Evolutionary conservation across 2,329 filamentous ascomycete genomes (phyloP).

Genomic region (Canariomyces notabilis): DNA sequence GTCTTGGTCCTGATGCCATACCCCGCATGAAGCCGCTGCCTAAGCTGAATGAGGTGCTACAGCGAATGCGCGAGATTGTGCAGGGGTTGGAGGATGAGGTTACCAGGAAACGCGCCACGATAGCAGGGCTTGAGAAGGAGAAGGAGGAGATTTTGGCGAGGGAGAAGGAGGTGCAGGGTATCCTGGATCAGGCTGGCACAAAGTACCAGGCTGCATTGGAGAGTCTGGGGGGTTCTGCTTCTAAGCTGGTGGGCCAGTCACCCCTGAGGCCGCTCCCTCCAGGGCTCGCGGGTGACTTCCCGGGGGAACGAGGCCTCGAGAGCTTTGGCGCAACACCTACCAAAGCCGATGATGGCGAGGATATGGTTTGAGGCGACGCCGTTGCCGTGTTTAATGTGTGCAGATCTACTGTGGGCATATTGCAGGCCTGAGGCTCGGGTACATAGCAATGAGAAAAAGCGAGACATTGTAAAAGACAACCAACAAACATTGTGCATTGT

Average conservation of each 20-base stretch:
- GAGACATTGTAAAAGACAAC: too few species aligned
- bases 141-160: slow-evolving; percentile 62
- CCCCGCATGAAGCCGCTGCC: slow-evolving; percentile 75
- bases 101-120: slow-evolving; percentile 53
- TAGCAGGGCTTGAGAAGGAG: slow-evolving; percentile 64
- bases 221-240: slow-evolving; percentile 10
- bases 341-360: slow-evolving; percentile 25
- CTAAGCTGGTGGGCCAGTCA: slow-evolving; percentile 25
- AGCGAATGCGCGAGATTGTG: slow-evolving; percentile 57
- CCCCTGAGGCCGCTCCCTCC: slow-evolving; percentile 28
- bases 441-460: too few species aligned
- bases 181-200: slow-evolving; percentile 76
- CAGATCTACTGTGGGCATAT: too few species aligned
- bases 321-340: slow-evolving; percentile 43
- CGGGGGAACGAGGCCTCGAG: slow-evolving; percentile 40
- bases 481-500: slow-evolving; percentile 3
- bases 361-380: slow-evolving; percentile 2
- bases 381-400: background rate
- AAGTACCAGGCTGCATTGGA: slow-evolving; percentile 46
- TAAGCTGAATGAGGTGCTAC: slow-evolving; percentile 62
- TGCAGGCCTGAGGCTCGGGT: too few species aligned
- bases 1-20: slow-evolving; percentile 35
- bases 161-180: slow-evolving; percentile 72
- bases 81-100: slow-evolving; percentile 59
- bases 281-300: slow-evolving; percentile 26